Conservation (phyloP, 192 early-diverging fungal species). For the Phycomyces blakesleeanus region DNA sequence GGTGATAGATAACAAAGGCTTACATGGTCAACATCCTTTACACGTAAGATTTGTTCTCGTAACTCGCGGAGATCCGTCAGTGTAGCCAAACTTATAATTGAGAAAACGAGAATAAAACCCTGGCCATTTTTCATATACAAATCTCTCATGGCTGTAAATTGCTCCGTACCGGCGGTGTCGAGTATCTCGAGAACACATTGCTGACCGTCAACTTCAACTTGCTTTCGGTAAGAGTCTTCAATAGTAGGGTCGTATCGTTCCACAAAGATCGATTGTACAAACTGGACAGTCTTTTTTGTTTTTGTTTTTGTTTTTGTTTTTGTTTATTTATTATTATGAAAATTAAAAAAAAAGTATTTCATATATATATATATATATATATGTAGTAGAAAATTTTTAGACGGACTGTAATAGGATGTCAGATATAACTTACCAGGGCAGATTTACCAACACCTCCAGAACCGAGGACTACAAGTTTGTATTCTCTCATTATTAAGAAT, state of each 20-base stretch:
- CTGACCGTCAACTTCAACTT: conserved; percentile 78
- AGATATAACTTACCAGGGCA: conserved; percentile 55
- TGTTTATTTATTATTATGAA: too few species aligned
- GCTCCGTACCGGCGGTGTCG: conserved; percentile 81
- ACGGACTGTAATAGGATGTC: background rate
- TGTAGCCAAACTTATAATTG: conserved; percentile 66
- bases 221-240: conserved; percentile 87
- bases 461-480: conserved; percentile 93
- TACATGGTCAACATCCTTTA: conserved; percentile 72
- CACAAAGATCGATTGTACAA: conserved; percentile 90
- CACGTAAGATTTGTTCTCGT: conserved; percentile 68
- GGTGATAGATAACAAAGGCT: conserved; percentile 18
- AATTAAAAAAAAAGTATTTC: too few species aligned
- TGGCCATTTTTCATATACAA: conserved; percentile 91
- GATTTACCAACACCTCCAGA: conserved; percentile 90
- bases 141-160: conserved; percentile 68
- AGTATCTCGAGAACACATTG: conserved; percentile 84
- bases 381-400: background rate
- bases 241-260: conserved; percentile 96
- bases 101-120: conserved; percentile 85
- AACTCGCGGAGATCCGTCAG: conserved; percentile 77
- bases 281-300: conserved; percentile 77
- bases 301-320: too few species aligned
- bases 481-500: conserved; percentile 70
- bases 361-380: background rate